Conservation (phyloP, 768 basidiomycete genomes). For the Arthromyces matolae region DNA sequence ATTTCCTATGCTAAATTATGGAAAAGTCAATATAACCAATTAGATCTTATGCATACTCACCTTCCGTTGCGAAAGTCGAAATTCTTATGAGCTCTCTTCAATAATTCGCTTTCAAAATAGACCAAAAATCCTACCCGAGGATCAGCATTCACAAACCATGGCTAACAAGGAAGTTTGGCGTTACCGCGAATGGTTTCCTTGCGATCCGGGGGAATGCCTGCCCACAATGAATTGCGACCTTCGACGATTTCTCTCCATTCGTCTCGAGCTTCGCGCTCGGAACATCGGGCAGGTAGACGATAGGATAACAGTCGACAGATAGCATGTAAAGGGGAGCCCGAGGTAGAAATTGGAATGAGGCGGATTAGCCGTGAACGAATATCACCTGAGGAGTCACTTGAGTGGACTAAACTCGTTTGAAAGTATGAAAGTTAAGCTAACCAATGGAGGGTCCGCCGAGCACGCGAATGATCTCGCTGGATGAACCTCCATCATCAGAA, state of each 20-base stretch:
- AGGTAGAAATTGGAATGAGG: slow-evolving; percentile 67
- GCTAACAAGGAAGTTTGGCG: neutral
- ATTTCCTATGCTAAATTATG: slow-evolving; percentile 69
- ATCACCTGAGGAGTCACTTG: slow-evolving; percentile 51
- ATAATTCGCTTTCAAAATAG: slow-evolving; percentile 83
- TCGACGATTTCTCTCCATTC: slow-evolving; percentile 93
- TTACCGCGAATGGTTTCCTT: slow-evolving; percentile 89
- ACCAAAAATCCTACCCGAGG: slow-evolving; percentile 78
- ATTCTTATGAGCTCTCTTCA: slow-evolving; percentile 88
- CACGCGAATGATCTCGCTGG: slow-evolving; percentile 90
- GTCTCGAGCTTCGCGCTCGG: slow-evolving; percentile 76
- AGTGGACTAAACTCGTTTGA: slow-evolving; percentile 2
- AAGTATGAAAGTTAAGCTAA: slow-evolving; percentile 21
- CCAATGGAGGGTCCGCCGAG: slow-evolving; percentile 85
- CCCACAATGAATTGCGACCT: slow-evolving; percentile 77
- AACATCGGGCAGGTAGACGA: slow-evolving; percentile 65
- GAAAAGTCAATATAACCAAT: neutral
- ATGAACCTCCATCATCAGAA: slow-evolving; percentile 94
- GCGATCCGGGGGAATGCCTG: slow-evolving; percentile 81
- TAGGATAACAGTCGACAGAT: slow-evolving; percentile 78
- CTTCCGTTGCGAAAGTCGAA: slow-evolving; percentile 93
- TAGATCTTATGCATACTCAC: slow-evolving; percentile 26
- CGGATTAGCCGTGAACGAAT: slow-evolving; percentile 87
- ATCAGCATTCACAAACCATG: neutral
- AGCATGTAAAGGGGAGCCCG: slow-evolving; percentile 60